Percentiles rank a stretch among this genome's conserved stretches.
phyloP scores from a whole-genome alignment of 352 stramenopile species.

The Blastocystis sp. region DNA sequence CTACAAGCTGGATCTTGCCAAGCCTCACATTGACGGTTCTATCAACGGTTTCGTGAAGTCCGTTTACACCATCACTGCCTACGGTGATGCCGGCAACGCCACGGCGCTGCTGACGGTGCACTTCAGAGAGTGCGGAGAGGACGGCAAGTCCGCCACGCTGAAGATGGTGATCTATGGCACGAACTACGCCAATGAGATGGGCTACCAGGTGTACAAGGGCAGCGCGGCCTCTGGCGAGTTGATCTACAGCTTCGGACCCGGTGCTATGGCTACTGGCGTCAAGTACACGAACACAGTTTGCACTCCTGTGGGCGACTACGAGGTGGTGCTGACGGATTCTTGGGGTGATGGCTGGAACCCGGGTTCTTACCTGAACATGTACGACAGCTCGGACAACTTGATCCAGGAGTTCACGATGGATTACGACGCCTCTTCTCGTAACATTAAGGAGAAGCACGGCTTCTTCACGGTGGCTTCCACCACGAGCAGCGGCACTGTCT shows the following conservation, averaged over 20 bases:
- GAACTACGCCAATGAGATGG: not conserved
- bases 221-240: not conserved
- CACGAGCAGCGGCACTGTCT: not conserved
- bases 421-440: not conserved
- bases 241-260: not conserved
- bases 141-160: not conserved
- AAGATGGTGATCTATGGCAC: not conserved
- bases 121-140: conserved; percentile 4
- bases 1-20: conserved; percentile 1
- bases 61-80: conserved; percentile 30
- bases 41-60: conserved; percentile 18
- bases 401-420: conserved; percentile 40
- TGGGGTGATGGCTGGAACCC: conserved; percentile 35
- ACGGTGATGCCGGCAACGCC: conserved; percentile 12
- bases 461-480: conserved; percentile 6
- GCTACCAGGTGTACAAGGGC: not conserved
- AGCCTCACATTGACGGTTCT: not conserved
- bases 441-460: not conserved
- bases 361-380: conserved; percentile 40
- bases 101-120: conserved; percentile 18
- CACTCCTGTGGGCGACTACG: not conserved
- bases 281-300: conserved; percentile 6
- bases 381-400: not conserved
- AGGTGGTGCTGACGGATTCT: not conserved
- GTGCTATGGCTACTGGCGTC: not conserved